Conservation (phyloP, 192 early-diverging fungal species). For the Coemansia sp. region DNA sequence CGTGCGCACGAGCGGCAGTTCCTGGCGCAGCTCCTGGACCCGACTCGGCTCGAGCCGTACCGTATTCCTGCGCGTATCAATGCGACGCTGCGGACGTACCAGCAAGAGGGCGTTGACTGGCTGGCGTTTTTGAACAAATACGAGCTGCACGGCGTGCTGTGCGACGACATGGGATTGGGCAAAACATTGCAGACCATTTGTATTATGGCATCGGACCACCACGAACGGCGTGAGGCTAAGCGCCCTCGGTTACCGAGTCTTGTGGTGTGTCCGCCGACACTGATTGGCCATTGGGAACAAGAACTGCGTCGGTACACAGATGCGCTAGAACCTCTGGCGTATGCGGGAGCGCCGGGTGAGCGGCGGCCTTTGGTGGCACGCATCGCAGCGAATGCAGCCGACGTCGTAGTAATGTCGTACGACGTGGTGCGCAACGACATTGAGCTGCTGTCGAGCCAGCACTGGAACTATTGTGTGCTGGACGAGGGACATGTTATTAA, state of each 20-base stretch:
- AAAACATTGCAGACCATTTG: conserved; percentile 98
- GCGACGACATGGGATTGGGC: conserved; percentile 98
- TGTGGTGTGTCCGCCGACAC: conserved; percentile 93
- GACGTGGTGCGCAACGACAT: conserved; percentile 97
- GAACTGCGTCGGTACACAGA: conserved; percentile 83
- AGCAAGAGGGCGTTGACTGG: conserved; percentile 99
- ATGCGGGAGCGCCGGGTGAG: conserved; percentile 80
- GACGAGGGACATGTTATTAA: conserved; percentile 99
- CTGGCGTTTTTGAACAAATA: conserved; percentile 96
- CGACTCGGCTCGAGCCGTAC: conserved; percentile 83
- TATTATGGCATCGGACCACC: conserved; percentile 88
- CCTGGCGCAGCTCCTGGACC: conserved; percentile 90
- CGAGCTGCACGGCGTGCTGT: conserved; percentile 94
- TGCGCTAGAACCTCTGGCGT: conserved; percentile 76
- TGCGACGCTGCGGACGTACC: conserved; percentile 91
- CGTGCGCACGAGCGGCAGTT: conserved; percentile 91
- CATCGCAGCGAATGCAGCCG: conserved; percentile 54
- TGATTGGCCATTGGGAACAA: conserved; percentile 95
- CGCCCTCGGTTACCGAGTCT: conserved; percentile 74
- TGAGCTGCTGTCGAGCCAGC: conserved; percentile 66
- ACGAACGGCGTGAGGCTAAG: conserved; percentile 61
- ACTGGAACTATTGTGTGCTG: conserved; percentile 94
- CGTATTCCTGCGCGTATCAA: conserved; percentile 86
- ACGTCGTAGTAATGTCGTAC: conserved; percentile 94
- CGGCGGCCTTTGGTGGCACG: conserved; percentile 63